phyloP scores from a whole-genome alignment of 306 rosid genomes.

The Cicer cuneatum region DNA sequence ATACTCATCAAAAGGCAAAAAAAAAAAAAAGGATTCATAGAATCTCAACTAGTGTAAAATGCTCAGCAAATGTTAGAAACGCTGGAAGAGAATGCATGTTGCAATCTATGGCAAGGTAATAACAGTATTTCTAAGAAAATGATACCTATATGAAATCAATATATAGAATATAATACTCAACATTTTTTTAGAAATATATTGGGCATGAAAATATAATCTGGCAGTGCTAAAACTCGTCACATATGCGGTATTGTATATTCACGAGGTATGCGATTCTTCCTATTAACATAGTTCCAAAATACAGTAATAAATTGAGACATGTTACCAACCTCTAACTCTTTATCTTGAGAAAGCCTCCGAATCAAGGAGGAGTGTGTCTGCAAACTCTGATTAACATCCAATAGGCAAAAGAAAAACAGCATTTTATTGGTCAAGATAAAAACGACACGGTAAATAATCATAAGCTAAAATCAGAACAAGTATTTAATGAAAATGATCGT shows the following conservation, averaged over 20 bases:
- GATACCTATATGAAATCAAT: neutral
- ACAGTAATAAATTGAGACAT: conserved; percentile 6
- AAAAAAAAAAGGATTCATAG: conserved; percentile 1
- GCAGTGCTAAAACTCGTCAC: too few relatives aligned
- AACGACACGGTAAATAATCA: neutral
- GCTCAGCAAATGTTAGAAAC: conserved; percentile 18
- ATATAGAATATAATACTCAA: neutral
- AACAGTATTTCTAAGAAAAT: conserved; percentile 3
- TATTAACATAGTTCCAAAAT: too few relatives aligned
- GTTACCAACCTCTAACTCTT: conserved; percentile 80
- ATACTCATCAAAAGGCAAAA: conserved; percentile 18
- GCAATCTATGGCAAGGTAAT: neutral
- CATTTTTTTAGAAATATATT: neutral
- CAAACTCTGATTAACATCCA: conserved; percentile 67
- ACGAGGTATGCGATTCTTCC: too few relatives aligned
- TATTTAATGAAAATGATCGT: neutral
- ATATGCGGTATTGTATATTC: too few relatives aligned
- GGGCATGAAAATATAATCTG: too few relatives aligned
- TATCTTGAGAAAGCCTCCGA: conserved; percentile 82
- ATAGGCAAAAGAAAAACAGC: conserved; percentile 23
- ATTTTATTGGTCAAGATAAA: conserved; percentile 17
- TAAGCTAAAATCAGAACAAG: neutral
- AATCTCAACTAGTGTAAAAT: neutral
- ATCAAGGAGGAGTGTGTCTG: conserved; percentile 91
- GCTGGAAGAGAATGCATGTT: neutral